phyloP scores from a whole-genome alignment of 495 filamentous ascomycete genomes.

The Penicillium samsonianum region DNA sequence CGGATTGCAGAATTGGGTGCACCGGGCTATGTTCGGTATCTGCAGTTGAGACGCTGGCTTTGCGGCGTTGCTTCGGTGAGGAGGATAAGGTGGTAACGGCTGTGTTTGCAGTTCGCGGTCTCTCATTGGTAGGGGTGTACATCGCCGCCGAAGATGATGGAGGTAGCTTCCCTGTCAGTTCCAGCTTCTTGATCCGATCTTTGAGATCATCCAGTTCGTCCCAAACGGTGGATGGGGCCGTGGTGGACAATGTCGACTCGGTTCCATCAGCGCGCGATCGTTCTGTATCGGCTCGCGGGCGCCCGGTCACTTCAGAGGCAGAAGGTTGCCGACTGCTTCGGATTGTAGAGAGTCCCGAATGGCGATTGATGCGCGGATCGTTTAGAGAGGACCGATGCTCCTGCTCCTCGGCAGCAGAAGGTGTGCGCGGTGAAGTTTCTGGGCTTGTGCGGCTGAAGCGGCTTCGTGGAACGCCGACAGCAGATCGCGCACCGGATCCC shows the following conservation, averaged over 20 bases:
- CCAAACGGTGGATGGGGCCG: slow-evolving; percentile 91
- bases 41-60: slow-evolving; percentile 53
- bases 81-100: slow-evolving; percentile 91
- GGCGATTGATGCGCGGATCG: slow-evolving; percentile 51
- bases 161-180: slow-evolving; percentile 84
- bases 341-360: slow-evolving; percentile 55
- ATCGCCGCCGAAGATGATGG: slow-evolving; percentile 77
- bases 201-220: slow-evolving; percentile 97
- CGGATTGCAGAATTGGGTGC: slow-evolving; percentile 79
- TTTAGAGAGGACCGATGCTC: slow-evolving; percentile 51
- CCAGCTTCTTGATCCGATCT: slow-evolving; percentile 87
- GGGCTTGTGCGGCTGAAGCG: slow-evolving; percentile 40
- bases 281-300: slow-evolving; percentile 46
- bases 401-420: slow-evolving; percentile 41
- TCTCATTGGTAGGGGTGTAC: slow-evolving; percentile 71
- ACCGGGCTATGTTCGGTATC: slow-evolving; percentile 50
- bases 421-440: slow-evolving; percentile 49
- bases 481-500: slow-evolving; percentile 46
- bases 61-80: slow-evolving; percentile 70
- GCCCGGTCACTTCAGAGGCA: slow-evolving; percentile 49
- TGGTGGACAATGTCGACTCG: slow-evolving; percentile 82
- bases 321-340: slow-evolving; percentile 51
- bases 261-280: slow-evolving; percentile 61
- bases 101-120: slow-evolving; percentile 87
- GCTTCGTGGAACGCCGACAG: slow-evolving; percentile 44